A percentile compares a stretch with the other conserved stretches of the same genome.
These are phyloP conservation scores for Coprinellus micaceus DNA, from an alignment of 768 basidiomycete species.

Conservation along the genomic window DNA sequence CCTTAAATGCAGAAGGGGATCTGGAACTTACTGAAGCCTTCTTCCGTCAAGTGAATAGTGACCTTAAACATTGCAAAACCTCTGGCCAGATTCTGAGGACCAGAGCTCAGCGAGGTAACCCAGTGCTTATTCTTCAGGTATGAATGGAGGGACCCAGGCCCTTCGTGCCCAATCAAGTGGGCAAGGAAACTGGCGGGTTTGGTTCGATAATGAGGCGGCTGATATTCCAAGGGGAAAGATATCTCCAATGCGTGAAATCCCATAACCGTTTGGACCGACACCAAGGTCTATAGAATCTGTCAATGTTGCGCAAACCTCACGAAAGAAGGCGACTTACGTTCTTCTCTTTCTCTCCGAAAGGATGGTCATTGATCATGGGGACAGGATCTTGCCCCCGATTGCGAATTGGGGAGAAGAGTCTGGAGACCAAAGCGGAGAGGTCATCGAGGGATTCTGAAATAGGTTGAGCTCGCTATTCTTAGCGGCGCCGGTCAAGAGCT, in stretches of 20 bases:
- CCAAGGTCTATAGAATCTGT: slow-evolving; percentile 54
- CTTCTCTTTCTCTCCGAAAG: slow-evolving; percentile 67
- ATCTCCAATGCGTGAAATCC: slow-evolving; percentile 80
- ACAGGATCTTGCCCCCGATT: slow-evolving; percentile 61
- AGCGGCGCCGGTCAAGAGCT: background rate
- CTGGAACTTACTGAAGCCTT: slow-evolving; percentile 72
- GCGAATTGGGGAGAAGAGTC: slow-evolving; percentile 65
- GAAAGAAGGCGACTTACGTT: slow-evolving; percentile 46
- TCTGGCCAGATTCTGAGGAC: slow-evolving; percentile 65
- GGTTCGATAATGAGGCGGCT: slow-evolving; percentile 69
- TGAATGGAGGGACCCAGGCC: slow-evolving; percentile 85
- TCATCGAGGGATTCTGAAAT: slow-evolving; percentile 69
- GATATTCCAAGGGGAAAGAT: slow-evolving; percentile 71
- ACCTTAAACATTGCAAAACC: slow-evolving; percentile 90
- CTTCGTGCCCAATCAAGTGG: slow-evolving; percentile 89
- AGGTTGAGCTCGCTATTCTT: slow-evolving; percentile 2
- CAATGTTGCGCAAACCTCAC: background rate
- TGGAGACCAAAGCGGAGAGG: slow-evolving; percentile 57
- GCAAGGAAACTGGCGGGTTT: slow-evolving; percentile 76
- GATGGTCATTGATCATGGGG: slow-evolving; percentile 67
- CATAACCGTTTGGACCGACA: slow-evolving; percentile 88
- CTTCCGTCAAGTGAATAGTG: slow-evolving; percentile 74
- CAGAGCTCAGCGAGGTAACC: slow-evolving; percentile 71
- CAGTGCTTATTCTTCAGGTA: slow-evolving; percentile 89
- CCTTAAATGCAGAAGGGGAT: no score